These are phyloP conservation scores for Pharus latifolius DNA, from an alignment of 176 grass and related monocot genomes.

Conservation along the genomic window DNA sequence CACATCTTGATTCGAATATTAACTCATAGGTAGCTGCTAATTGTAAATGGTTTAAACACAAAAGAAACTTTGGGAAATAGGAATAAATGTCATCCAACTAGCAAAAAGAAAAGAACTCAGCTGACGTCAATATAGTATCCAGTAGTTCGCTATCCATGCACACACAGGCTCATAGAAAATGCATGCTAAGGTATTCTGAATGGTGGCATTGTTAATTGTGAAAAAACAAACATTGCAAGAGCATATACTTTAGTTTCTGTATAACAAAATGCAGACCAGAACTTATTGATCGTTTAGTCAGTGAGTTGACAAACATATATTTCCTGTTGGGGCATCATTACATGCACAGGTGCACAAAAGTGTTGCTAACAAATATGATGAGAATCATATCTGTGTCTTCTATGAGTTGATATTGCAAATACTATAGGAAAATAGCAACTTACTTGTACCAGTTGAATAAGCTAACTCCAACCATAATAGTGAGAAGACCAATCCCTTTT, in stretches of 20 bases:
- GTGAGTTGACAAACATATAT: background rate
- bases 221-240: constrained; percentile 2
- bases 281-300: constrained; percentile 8
- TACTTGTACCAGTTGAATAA: constrained; percentile 99
- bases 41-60: background rate
- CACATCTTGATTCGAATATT: background rate
- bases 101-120: background rate
- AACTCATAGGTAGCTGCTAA: background rate
- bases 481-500: constrained; percentile 77
- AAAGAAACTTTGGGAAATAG: background rate
- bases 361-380: background rate
- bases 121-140: background rate
- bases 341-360: background rate
- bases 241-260: background rate
- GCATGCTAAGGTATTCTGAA: background rate
- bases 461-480: constrained; percentile 86
- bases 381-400: background rate
- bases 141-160: background rate
- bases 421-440: constrained; percentile 28
- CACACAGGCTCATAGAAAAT: background rate
- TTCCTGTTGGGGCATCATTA: background rate
- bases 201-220: background rate
- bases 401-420: constrained; percentile 7
- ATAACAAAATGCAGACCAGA: background rate
- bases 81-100: background rate